Percentiles rank a stretch among this genome's conserved stretches.
Evolutionary conservation across 371 early-diverging fungal genomes (phyloP).

Genomic region (Mortierella sp.): DNA sequence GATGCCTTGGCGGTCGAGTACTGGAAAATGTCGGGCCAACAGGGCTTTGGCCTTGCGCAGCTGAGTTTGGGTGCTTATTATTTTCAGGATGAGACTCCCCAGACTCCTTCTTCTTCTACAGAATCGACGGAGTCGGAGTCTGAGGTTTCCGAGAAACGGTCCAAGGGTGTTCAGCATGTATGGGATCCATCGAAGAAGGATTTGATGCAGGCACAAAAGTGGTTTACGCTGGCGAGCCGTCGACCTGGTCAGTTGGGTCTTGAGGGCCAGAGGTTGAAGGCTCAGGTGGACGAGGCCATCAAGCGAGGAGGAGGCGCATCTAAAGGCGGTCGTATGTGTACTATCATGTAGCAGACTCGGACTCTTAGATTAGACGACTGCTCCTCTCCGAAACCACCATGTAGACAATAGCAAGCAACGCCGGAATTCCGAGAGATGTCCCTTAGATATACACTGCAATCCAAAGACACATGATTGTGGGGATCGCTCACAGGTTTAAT

Average conservation of each 20-base stretch:
- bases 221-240: conserved; percentile 57
- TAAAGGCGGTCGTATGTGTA: conserved; percentile 33
- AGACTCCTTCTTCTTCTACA: not conserved
- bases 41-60: conserved; percentile 54
- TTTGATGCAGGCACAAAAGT: conserved; percentile 50
- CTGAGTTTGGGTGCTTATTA: conserved; percentile 52
- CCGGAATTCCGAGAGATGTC: no score
- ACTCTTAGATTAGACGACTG: no score
- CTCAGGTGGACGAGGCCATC: conserved; percentile 46
- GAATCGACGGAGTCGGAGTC: not conserved
- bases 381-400: not conserved
- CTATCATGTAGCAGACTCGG: conserved; percentile 25
- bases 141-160: not conserved
- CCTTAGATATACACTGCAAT: no score
- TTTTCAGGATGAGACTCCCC: conserved; percentile 48
- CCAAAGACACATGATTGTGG: no score
- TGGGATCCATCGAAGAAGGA: conserved; percentile 53
- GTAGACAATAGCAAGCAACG: not conserved
- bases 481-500: no score
- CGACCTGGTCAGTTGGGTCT: conserved; percentile 40
- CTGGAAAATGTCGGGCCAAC: conserved; percentile 55
- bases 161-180: conserved; percentile 18
- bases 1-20: conserved; percentile 54
- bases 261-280: conserved; percentile 46
- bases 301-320: conserved; percentile 38